phyloP scores from a whole-genome alignment of 192 early-diverging fungal species.

The Podila epicladia region DNA sequence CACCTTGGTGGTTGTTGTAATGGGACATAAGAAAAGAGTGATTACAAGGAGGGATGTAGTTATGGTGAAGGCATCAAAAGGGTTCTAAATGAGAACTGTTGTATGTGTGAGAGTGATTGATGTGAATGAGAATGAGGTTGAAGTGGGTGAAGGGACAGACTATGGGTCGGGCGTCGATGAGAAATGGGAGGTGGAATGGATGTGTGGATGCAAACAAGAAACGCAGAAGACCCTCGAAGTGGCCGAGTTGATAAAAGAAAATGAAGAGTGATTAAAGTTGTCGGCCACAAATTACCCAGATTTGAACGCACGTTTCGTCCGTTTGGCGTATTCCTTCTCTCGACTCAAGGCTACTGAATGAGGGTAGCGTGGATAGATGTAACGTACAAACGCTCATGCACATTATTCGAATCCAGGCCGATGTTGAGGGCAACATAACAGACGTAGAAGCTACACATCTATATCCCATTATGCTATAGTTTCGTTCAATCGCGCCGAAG shows the following conservation, averaged over 20 bases:
- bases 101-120: background rate
- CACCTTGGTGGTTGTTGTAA: constrained; percentile 1
- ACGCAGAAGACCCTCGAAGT: background rate
- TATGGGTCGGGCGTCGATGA: background rate
- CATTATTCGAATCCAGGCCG: background rate
- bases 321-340: too few relatives aligned
- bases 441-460: background rate
- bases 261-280: background rate
- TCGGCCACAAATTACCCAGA: background rate
- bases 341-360: background rate
- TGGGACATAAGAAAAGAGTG: background rate
- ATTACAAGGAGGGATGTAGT: too few relatives aligned
- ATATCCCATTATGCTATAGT: background rate
- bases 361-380: background rate
- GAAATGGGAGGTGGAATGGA: background rate
- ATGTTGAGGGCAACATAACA: background rate
- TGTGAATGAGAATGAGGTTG: background rate
- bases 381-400: background rate
- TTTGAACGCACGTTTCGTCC: too few relatives aligned
- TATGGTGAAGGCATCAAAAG: too few relatives aligned
- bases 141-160: background rate
- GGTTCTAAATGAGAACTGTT: too few relatives aligned
- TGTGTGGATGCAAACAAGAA: background rate
- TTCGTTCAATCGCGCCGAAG: background rate
- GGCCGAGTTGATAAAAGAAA: background rate